Base-by-base conservation (phyloP, 495 filamentous ascomycete genomes). In the Beverwykella pulmonaria region DNA sequence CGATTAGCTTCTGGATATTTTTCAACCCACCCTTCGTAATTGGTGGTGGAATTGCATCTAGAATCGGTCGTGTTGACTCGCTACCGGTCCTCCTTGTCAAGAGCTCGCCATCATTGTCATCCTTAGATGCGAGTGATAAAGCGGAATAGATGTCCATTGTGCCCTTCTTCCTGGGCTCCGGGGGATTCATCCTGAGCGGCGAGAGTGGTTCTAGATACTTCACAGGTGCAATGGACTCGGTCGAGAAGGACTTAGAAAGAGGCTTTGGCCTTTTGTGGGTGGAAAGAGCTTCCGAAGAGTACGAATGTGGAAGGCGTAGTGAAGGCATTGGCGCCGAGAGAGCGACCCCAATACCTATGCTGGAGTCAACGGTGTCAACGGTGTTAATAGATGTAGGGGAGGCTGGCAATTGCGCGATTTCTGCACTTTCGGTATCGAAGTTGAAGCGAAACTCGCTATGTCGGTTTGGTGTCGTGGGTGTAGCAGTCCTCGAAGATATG, bases 391-490 rank as follows among this genome's bases (percentile, higher is more conserved):
- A 54, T 25, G 14, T n/a, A 8, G 36, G 30, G 1, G 47, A 47
- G 7, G 48, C 48, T 1, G 44, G 6, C n/a, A 46, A 30, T 8
- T 29, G 44, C n/a, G 27, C 53, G 1, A 62, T 15, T 0, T 55
- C 58, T 32, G 26, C 47, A 23, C 15, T 14, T 8, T n/a, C 0
- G 30, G 17, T 49, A 19, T 58, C 44, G 53, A 67, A 67, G 52
- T 58, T 67, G 19, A 67, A 67, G 26, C 58, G 58, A 23, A 67
- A 67, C 25, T 67, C 65, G 49, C 27, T 32, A 39, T 41, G 39
- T 6, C 26, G 57, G 29, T 19, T 53, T 54, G 65, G 49, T 26
- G 57, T 62, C 7, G 32, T 57, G 25, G 34, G 14, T 22, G 58
- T 32, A 19, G 23, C 19, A 8, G 19, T 54, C 27, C 29, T 32